A percentile compares a stretch with the other conserved stretches of the same genome.
These are phyloP conservation scores for Casuarina glauca DNA, from an alignment of 306 rosid genomes.

Conservation along the genomic window DNA sequence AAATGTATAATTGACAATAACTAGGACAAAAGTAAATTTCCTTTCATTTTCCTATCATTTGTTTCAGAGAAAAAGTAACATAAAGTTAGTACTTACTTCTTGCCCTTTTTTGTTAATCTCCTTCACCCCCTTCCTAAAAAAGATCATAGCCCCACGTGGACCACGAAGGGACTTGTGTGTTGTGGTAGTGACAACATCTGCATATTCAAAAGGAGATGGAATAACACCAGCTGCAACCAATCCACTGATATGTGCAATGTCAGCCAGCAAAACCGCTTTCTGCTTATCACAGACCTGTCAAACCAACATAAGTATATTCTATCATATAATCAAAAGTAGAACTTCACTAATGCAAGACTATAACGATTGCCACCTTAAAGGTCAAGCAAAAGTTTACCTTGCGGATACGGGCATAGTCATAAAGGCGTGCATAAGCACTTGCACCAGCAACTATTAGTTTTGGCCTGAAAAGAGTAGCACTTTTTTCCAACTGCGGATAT, in stretches of 20 bases:
- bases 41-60: not conserved
- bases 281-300: slow-evolving; percentile 86
- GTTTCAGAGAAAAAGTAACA: not conserved
- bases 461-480: slow-evolving; percentile 86
- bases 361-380: not conserved
- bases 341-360: slow-evolving; percentile 9
- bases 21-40: not conserved
- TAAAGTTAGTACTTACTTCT: slow-evolving; percentile 63
- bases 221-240: slow-evolving; percentile 94
- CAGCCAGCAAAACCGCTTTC: slow-evolving; percentile 89
- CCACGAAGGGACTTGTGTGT: slow-evolving; percentile 96
- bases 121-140: slow-evolving; percentile 87
- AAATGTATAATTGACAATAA: not conserved
- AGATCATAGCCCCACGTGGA: slow-evolving; percentile 98
- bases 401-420: slow-evolving; percentile 86
- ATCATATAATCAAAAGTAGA: not conserved
- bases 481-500: slow-evolving; percentile 70
- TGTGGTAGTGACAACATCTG: slow-evolving; percentile 85
- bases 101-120: slow-evolving; percentile 86
- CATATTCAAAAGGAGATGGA: slow-evolving; percentile 96
- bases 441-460: slow-evolving; percentile 96
- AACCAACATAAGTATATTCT: slow-evolving; percentile 7
- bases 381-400: slow-evolving; percentile 52
- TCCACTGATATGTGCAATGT: slow-evolving; percentile 98
- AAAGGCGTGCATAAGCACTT: slow-evolving; percentile 94